A percentile compares a stretch with the other conserved stretches of the same genome.
These are phyloP conservation scores for Mariannaea sp. DNA, from an alignment of 2,329 filamentous ascomycete species.

Conservation along the genomic window DNA sequence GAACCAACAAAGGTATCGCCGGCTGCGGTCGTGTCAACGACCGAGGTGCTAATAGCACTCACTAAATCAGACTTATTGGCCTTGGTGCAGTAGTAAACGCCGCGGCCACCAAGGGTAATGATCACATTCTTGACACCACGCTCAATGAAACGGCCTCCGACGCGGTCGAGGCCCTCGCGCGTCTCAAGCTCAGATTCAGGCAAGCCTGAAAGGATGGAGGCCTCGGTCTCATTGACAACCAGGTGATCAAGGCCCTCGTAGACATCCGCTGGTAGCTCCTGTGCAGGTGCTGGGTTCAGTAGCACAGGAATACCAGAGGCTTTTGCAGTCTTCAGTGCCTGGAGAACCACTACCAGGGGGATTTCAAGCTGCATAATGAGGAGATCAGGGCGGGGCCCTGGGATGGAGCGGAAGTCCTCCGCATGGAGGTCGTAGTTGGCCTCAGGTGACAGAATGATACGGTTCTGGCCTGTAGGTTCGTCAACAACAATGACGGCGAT, in stretches of 20 bases:
- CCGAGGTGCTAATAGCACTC: constrained; percentile 69
- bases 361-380: constrained; percentile 82
- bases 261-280: constrained; percentile 66
- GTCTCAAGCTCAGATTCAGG: constrained; percentile 55
- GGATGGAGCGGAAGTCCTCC: constrained; percentile 42
- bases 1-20: constrained; percentile 94
- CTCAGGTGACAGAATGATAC: constrained; percentile 74
- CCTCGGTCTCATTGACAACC: constrained; percentile 90
- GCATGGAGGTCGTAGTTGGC: constrained; percentile 63
- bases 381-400: constrained; percentile 57
- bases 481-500: constrained; percentile 79
- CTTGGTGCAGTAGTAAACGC: constrained; percentile 68
- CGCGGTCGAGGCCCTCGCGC: constrained; percentile 49
- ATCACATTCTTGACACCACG: constrained; percentile 77
- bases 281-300: constrained; percentile 84
- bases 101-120: constrained; percentile 81
- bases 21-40: constrained; percentile 92
- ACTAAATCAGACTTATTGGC: constrained; percentile 54
- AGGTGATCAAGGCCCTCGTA: constrained; percentile 75
- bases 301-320: constrained; percentile 64
- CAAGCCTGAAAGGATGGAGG: constrained; percentile 69
- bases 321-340: constrained; percentile 59
- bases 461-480: constrained; percentile 72
- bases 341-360: constrained; percentile 67
- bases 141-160: constrained; percentile 65